Evolutionary conservation across 225 moss, liverwort and hornwort genomes (phyloP).

Genomic region (Bryum argenteum): DNA sequence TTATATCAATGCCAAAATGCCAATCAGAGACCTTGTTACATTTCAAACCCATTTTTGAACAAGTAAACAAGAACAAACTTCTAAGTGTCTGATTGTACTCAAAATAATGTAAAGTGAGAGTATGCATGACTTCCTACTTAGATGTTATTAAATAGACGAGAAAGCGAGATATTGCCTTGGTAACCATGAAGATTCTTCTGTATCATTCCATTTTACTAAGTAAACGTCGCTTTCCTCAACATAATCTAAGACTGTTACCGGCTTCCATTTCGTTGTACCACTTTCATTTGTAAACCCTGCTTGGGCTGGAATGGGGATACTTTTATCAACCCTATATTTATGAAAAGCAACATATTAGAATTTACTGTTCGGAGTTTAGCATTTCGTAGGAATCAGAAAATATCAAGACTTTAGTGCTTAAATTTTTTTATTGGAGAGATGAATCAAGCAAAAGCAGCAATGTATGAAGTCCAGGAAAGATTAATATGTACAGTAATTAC

Average conservation of each 20-base stretch:
- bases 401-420: too few relatives aligned
- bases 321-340: conserved; percentile 67
- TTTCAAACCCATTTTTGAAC: neutral
- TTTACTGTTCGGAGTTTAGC: too few relatives aligned
- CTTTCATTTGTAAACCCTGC: conserved; percentile 55
- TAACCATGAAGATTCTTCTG: conserved; percentile 66
- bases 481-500: neutral
- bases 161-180: conserved; percentile 46
- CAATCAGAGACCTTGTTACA: neutral
- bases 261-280: conserved; percentile 68
- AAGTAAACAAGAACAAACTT: too few relatives aligned
- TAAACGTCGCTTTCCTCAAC: conserved; percentile 63
- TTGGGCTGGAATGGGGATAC: conserved; percentile 52
- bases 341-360: neutral
- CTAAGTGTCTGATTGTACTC: neutral
- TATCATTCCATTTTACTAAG: conserved; percentile 77
- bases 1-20: conserved; percentile 19
- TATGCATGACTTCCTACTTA: neutral
- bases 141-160: neutral
- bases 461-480: too few relatives aligned
- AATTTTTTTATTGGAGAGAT: too few relatives aligned
- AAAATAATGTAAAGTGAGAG: neutral
- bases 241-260: conserved; percentile 51
- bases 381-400: too few relatives aligned
- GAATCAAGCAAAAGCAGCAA: too few relatives aligned